Base-by-base conservation (phyloP, 2,329 filamentous ascomycete species). In the Colletotrichum sp. region DNA sequence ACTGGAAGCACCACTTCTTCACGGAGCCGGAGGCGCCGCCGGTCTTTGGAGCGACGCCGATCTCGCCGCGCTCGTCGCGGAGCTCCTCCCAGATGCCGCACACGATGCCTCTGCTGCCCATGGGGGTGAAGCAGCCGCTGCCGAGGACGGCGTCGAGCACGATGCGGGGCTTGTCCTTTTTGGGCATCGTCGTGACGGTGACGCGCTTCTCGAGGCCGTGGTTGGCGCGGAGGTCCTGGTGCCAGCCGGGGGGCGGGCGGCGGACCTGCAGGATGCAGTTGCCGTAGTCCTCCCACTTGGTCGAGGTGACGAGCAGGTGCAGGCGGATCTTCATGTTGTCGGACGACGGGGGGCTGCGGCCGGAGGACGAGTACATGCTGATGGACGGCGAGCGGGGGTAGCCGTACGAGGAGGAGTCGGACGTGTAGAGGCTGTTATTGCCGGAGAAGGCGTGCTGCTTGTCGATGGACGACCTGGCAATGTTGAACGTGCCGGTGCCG, bases 241-340 rank as follows among this genome's bases (percentile, higher is more conserved):
- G 87, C 83, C 90, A 90, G 8, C 91, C 91, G 44, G 85, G 90
- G 68, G 89, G 93, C n/a, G 95, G 94, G 21, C 92, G 91, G 82
- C 96, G 92, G 80, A 99, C 95, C 18, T 94, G 95, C 76, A 99
- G 87, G 49, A 92, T 90, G 76, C 96, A 98, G 79, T 95, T 93
- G 78, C 97, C 96, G 87, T 96, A 93, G 82, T 99, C 96, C 77
- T 95, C 93, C 97, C 97, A 99, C 83, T 96, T 96, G 66, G 92
- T 92, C 15, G 92, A 88, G 2, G 91, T 88, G 76, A 96, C 93
- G 66, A 96, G 93, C 65, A 95, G 89, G 83, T 99, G 98, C 15
- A 99, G 90, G 44, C 96, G 91, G 79, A 98, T 95, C 80, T 96
- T 96, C 68, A 96, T 92, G 80, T 97, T 96, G 71, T 93, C 93